Evolutionary conservation across 164 flowering plant genomes (phyloP), one percentile per base, ranked within the genome.

Genomic region (Chimonanthus praecox): DNA sequence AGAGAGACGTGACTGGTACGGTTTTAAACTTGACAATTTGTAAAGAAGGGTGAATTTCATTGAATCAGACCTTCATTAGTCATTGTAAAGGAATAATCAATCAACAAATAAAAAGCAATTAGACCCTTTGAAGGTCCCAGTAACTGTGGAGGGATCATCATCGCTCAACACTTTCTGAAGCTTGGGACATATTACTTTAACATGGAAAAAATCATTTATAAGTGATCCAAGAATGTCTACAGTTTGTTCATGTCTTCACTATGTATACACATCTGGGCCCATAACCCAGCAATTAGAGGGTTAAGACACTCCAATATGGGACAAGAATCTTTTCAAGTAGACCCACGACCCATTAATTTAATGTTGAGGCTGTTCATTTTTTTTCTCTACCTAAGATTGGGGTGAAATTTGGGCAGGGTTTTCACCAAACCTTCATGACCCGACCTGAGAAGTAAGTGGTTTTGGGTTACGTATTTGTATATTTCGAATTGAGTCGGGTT

Each of bases 1-100:
- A 54, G n/a, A 51, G 58, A 11, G 58, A 51, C 15, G 3, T 0
- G 10, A 9, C n/a, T 54, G 16, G 11, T n/a, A 54, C 16, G 13
- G 33, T 66, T 58, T 58, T 33, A 33, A 1, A 33, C 33, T 33
- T 33, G 33, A 4, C 21, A 33, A 33, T 33, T 33, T 7, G 21
- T 49, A 4, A 49, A 50, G 1, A 21, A 8, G 44, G 45, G 8
- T 5, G 60, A 20, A 20, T 18, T 71, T 47, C 73, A 71, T 45
- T 71, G 73, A 71, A 71, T 71, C 73, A 13, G 54, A 18, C 67
- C 73, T n/a, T 18, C 51, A 71, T 71, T 46, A 47, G 67, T 71
- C 73, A 18, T 43, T 61, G 11, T 71, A 72, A 72, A 72, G 74
- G 49, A 7, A 49, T 61, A 4, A 13, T 72, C 69, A 64, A 64